phyloP scores from a whole-genome alignment of 768 basidiomycete species.

The Termitomyces sp. region DNA sequence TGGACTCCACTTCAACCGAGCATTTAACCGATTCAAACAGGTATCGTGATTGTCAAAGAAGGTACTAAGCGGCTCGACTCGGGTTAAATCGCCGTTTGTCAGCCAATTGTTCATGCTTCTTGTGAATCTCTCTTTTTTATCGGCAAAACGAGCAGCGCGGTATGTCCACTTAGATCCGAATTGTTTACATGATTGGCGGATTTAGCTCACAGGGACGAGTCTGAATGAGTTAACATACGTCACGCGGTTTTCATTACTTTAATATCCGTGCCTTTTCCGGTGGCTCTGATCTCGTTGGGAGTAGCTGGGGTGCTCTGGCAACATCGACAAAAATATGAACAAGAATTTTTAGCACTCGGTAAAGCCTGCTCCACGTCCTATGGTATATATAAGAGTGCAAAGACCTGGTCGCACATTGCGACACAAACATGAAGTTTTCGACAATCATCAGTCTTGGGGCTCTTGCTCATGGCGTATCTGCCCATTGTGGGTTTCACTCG shows the following conservation, averaged over 20 bases:
- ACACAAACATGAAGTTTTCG: slow-evolving; percentile 6
- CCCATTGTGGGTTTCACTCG: slow-evolving; percentile 5
- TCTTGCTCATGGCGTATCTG: slow-evolving; percentile 10
- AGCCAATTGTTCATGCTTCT: background rate
- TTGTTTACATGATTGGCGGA: background rate
- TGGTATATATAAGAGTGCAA: background rate
- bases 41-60: background rate
- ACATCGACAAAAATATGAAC: background rate
- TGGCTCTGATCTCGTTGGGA: background rate
- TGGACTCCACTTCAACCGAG: too few relatives aligned
- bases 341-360: background rate
- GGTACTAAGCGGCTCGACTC: background rate
- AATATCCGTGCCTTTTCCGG: slow-evolving; percentile 9
- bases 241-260: background rate
- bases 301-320: background rate
- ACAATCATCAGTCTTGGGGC: slow-evolving; percentile 7
- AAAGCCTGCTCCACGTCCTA: slow-evolving; percentile 1
- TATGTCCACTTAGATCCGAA: slow-evolving; percentile 1
- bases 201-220: background rate
- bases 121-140: background rate
- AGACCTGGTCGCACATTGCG: background rate
- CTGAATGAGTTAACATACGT: background rate
- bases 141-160: slow-evolving; percentile 1
- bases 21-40: too few relatives aligned
- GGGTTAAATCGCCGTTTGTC: too few relatives aligned